phyloP scores from a whole-genome alignment of 2,329 filamentous ascomycete species.

The Camptophora hylomeconis region DNA sequence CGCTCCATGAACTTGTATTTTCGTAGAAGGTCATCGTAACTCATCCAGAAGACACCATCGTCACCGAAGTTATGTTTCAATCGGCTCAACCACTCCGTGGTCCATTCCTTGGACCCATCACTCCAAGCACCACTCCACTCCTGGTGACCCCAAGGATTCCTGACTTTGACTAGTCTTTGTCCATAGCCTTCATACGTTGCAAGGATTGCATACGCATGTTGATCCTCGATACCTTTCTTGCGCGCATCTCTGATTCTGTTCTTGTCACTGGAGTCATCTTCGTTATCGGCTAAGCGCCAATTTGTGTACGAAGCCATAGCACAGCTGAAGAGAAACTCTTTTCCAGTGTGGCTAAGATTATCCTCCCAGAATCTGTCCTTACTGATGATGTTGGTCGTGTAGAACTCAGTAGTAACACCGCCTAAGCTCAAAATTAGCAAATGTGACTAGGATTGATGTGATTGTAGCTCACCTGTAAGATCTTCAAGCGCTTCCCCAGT shows the following conservation, averaged over 20 bases:
- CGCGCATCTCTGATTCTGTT: constrained; percentile 20
- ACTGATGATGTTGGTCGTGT: constrained; percentile 39
- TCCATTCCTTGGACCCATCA: constrained; percentile 78
- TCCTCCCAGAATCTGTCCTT: constrained; percentile 73
- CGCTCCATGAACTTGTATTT: constrained; percentile 49
- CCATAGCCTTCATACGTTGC: constrained; percentile 49
- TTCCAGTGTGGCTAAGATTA: constrained; percentile 66
- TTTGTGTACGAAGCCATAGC: constrained; percentile 28
- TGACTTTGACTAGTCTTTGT: constrained; percentile 43
- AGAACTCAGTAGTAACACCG: constrained; percentile 35
- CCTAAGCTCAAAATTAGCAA: too few relatives aligned
- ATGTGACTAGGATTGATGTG: too few relatives aligned
- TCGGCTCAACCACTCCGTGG: constrained; percentile 60
- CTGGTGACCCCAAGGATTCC: constrained; percentile 69
- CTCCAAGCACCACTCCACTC: constrained; percentile 77
- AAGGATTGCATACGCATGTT: constrained; percentile 47
- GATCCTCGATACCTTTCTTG: constrained; percentile 33
- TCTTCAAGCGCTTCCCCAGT: constrained; percentile 51
- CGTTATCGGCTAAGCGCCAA: constrained; percentile 12
- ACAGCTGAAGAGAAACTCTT: constrained; percentile 51
- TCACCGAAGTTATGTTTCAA: constrained; percentile 64
- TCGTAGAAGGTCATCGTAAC: constrained; percentile 44
- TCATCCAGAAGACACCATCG: constrained; percentile 56
- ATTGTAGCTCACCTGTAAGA: too few relatives aligned
- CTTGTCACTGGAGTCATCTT: constrained; percentile 6